Base-by-base conservation (phyloP, 345 rosid genomes). In the Odontarrhena argentea region DNA sequence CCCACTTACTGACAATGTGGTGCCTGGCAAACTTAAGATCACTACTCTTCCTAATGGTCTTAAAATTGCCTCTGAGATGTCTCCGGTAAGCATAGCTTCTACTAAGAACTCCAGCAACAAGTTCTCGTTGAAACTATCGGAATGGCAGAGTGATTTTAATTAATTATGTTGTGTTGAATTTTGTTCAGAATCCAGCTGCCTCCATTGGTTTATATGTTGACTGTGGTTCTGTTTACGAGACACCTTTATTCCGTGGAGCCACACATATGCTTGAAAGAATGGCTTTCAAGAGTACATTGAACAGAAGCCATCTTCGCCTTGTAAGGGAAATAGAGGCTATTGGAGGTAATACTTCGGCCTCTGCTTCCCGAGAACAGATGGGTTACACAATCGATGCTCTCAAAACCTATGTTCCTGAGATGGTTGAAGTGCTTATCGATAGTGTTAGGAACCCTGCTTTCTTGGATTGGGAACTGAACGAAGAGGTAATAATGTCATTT, bases 391-490 rank as follows among this genome's bases (percentile, higher is more conserved):
- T 88, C 64, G 97, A 94, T 84, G 97, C 99, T 64, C 70, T 94
- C 57, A 94, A 85, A 81, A 88, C 88, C 3, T 79, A 93, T 80
- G 88, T 88, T 67, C 97, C 97, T 8, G 81, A 82, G 75, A 91
- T 91, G 99, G 91, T 84, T 8, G 99, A 94, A 71, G 79, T 94
- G 76, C 92, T 88, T 70, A 11, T 88, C 55, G 99, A 91, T 68
- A 82, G 81, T 75, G 97, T 91, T 52, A 85, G 97, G 69, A 88
- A 94, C 70, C 97, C 97, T 54, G 86, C 77, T 65, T 94, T 94
- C 84, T 70, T 94, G 69, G 97, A 88, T 65, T 94, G 97, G 96
- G 96, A 91, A 76, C 83, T 94, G 69, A 81, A 80, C 48, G 96
- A 88, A 74, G 85, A 85, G 91, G 96, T 88, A 72, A 38, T 51